Percentiles rank a stretch among this genome's conserved stretches.
Conservation (phyloP, 1,139 yeast species). For the Hyphopichia burtonii region DNA sequence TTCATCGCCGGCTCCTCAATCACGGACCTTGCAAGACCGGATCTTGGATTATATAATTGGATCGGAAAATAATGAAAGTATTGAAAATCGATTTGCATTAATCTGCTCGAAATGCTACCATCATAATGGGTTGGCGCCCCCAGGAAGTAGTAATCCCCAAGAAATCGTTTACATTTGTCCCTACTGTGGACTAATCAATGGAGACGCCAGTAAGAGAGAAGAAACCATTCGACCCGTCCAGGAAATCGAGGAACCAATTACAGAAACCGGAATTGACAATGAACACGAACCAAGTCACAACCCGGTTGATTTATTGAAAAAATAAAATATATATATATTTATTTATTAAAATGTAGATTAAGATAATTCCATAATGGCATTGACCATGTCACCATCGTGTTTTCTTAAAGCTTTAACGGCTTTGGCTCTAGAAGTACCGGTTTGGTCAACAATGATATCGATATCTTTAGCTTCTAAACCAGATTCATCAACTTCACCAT, state of each 20-base stretch:
- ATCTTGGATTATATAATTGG: slow-evolving; percentile 62
- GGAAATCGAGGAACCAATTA: neutral
- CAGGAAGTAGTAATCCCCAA: slow-evolving; percentile 54
- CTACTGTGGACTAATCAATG: slow-evolving; percentile 64
- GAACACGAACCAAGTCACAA: neutral
- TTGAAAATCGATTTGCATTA: slow-evolving; percentile 66
- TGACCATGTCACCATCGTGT: slow-evolving; percentile 92
- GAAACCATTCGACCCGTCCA: neutral
- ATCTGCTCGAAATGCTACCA: slow-evolving; percentile 63
- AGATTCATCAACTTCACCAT: slow-evolving; percentile 71
- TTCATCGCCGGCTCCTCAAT: neutral
- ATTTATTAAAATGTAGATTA: slow-evolving; percentile 13
- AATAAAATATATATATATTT: too few species aligned
- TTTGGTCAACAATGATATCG: slow-evolving; percentile 83
- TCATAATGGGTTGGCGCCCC: slow-evolving; percentile 86
- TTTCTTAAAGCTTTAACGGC: slow-evolving; percentile 88
- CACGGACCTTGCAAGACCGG: slow-evolving; percentile 40
- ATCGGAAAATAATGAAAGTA: slow-evolving; percentile 64
- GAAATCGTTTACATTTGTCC: slow-evolving; percentile 69
- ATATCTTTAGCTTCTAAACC: slow-evolving; percentile 81
- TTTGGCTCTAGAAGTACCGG: slow-evolving; percentile 82
- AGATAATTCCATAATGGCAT: slow-evolving; percentile 90
- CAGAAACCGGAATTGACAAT: neutral
- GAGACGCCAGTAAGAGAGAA: slow-evolving; percentile 12
- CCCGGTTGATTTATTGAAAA: neutral